Conservation (phyloP, 139 green algal species). For the Eudorina sp. region DNA sequence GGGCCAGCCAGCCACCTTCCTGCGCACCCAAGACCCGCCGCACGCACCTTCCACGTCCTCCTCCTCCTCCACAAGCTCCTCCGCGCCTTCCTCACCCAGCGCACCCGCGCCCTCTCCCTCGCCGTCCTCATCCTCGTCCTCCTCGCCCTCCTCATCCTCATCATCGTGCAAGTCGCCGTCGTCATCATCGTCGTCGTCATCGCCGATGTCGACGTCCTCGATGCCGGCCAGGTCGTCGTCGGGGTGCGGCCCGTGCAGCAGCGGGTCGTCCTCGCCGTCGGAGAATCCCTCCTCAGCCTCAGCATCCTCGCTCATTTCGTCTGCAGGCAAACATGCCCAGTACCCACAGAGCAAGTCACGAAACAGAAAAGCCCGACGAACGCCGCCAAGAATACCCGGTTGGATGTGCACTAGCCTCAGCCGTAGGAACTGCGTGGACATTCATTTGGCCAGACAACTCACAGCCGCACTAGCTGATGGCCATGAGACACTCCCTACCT, state of each 20-base stretch:
- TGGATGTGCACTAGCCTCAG: too few species aligned
- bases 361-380: too few species aligned
- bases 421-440: too few species aligned
- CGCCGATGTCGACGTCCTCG: slow-evolving; percentile 1
- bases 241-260: neutral
- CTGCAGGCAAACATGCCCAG: slow-evolving; percentile 2
- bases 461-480: neutral
- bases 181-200: neutral
- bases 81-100: slow-evolving; percentile 41
- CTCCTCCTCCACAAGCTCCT: slow-evolving; percentile 52
- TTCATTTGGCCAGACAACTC: neutral
- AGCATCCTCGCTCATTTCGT: slow-evolving; percentile 49
- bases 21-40: too few species aligned
- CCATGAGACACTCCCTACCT: neutral
- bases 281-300: slow-evolving; percentile 36
- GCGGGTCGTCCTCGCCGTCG: slow-evolving; percentile 33
- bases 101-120: slow-evolving; percentile 6
- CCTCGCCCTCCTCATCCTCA: slow-evolving; percentile 11
- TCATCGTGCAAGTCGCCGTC: slow-evolving; percentile 15
- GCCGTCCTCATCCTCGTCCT: slow-evolving; percentile 10
- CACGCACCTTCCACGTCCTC: slow-evolving; percentile 43
- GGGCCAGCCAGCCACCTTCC: too few species aligned
- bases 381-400: too few species aligned
- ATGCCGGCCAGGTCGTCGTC: slow-evolving; percentile 26
- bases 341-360: too few species aligned